phyloP scores from a whole-genome alignment of 257 asterid species.

The Salvia hispanica region DNA sequence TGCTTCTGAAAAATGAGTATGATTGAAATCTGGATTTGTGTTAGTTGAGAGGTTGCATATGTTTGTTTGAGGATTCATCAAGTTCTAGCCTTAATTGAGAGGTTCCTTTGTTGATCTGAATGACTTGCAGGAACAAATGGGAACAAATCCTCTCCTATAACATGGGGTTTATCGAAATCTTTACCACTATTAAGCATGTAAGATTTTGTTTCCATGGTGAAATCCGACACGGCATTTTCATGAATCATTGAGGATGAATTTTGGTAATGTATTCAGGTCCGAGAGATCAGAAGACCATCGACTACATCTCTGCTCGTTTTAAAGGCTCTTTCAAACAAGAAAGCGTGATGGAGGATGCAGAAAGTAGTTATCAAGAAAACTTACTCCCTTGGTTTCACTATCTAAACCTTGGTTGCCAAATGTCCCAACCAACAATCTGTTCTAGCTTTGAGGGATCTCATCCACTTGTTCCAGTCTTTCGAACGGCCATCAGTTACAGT shows the following conservation, averaged over 20 bases:
- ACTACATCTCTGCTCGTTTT: conserved; percentile 47
- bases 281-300: conserved; percentile 53
- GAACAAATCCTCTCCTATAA: conserved; percentile 64
- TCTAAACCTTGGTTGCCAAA: conserved; percentile 29
- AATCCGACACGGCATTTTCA: not conserved
- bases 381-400: conserved; percentile 34
- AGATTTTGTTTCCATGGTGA: not conserved
- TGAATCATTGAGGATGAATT: not conserved
- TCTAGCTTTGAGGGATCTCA: conserved; percentile 67
- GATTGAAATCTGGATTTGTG: not conserved
- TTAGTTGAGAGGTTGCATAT: not conserved
- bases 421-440: conserved; percentile 37
- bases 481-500: conserved; percentile 33
- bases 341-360: conserved; percentile 22
- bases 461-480: conserved; percentile 58
- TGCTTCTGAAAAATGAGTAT: not conserved
- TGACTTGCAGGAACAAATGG: conserved; percentile 57
- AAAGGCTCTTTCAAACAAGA: conserved; percentile 39
- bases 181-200: conserved; percentile 50
- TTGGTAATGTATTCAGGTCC: conserved; percentile 43
- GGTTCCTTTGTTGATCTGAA: too few species aligned
- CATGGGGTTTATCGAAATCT: conserved; percentile 74
- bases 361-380: conserved; percentile 22
- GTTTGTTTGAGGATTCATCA: too few species aligned
- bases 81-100: too few species aligned